These are phyloP conservation scores for Cystobasidiopsis lactophilus DNA, from an alignment of 768 basidiomycete genomes.

Conservation along the genomic window DNA sequence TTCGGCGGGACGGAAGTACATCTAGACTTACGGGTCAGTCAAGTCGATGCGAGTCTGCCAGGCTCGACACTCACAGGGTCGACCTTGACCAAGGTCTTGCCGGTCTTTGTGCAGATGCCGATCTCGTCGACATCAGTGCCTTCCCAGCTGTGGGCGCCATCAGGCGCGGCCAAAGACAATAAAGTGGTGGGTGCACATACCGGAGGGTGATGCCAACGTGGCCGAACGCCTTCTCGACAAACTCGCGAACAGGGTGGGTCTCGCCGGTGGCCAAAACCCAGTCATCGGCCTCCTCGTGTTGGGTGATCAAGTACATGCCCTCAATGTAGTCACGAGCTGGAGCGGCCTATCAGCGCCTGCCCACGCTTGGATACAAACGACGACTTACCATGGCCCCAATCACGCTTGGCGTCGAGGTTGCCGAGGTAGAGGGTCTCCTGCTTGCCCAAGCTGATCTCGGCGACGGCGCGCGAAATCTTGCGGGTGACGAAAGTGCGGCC, in stretches of 20 bases:
- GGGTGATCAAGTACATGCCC: constrained; percentile 44
- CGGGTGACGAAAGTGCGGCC: constrained; percentile 90
- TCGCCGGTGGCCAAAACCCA: constrained; percentile 91
- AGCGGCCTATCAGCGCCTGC: no score
- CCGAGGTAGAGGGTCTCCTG: constrained; percentile 78
- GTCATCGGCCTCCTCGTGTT: constrained; percentile 60
- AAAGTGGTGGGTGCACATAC: constrained; percentile 27
- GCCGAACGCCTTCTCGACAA: constrained; percentile 64
- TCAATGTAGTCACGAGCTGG: constrained; percentile 48
- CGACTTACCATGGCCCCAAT: constrained; percentile 69
- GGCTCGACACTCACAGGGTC: constrained; percentile 50
- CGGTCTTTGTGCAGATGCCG: constrained; percentile 46
- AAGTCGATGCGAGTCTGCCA: constrained; percentile 81
- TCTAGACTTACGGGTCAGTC: neutral
- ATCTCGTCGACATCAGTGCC: constrained; percentile 52
- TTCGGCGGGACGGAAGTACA: constrained; percentile 14
- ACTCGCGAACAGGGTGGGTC: constrained; percentile 84
- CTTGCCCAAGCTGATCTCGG: constrained; percentile 75
- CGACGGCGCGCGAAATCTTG: constrained; percentile 78
- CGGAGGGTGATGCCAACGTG: constrained; percentile 42
- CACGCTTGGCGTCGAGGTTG: constrained; percentile 80
- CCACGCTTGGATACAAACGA: no score
- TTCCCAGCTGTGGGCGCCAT: constrained; percentile 44
- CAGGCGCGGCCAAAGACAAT: no score
- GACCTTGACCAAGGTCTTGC: constrained; percentile 54